phyloP scores from a whole-genome alignment of 2,329 filamentous ascomycete species.

The Colletotrichum navitas region DNA sequence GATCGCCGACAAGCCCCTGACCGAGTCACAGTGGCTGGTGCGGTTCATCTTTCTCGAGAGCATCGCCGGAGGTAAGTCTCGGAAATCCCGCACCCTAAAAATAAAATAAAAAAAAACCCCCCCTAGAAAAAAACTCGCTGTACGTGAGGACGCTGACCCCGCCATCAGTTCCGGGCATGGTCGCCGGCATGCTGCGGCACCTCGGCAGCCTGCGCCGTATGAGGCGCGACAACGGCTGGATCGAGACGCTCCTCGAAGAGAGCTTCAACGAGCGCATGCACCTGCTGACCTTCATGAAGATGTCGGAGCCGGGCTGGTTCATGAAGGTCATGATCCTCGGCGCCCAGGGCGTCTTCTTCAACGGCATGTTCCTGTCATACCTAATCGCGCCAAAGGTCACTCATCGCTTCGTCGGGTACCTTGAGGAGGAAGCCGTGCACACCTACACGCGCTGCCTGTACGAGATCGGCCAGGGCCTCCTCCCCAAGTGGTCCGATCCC shows the following conservation, averaged over 20 bases:
- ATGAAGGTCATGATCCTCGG: constrained; percentile 93
- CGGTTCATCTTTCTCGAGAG: constrained; percentile 84
- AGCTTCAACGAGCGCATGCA: constrained; percentile 96
- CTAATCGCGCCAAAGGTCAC: constrained; percentile 87
- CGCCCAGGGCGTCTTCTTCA: constrained; percentile 97
- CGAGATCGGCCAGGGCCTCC: constrained; percentile 86
- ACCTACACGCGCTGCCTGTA: constrained; percentile 92
- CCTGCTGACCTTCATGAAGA: constrained; percentile 90
- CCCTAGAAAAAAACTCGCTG: not conserved
- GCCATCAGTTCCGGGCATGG: constrained; percentile 86
- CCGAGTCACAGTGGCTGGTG: constrained; percentile 82
- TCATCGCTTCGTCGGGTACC: constrained; percentile 95
- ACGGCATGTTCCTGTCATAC: constrained; percentile 90
- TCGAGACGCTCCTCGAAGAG: constrained; percentile 91
- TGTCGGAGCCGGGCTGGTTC: constrained; percentile 80
- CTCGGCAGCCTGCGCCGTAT: constrained; percentile 85
- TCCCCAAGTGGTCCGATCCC: constrained; percentile 82
- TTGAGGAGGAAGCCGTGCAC: constrained; percentile 96
- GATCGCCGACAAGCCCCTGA: constrained; percentile 72
- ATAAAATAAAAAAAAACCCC: too few species aligned
- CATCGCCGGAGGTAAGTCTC: constrained; percentile 74
- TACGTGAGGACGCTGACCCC: constrained; percentile 8
- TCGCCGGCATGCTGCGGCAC: constrained; percentile 93
- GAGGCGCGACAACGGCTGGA: constrained; percentile 96
- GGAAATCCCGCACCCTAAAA: not conserved